Evolutionary conservation across 768 basidiomycete genomes (phyloP).

Genomic region (Rhizopogon vulgaris): DNA sequence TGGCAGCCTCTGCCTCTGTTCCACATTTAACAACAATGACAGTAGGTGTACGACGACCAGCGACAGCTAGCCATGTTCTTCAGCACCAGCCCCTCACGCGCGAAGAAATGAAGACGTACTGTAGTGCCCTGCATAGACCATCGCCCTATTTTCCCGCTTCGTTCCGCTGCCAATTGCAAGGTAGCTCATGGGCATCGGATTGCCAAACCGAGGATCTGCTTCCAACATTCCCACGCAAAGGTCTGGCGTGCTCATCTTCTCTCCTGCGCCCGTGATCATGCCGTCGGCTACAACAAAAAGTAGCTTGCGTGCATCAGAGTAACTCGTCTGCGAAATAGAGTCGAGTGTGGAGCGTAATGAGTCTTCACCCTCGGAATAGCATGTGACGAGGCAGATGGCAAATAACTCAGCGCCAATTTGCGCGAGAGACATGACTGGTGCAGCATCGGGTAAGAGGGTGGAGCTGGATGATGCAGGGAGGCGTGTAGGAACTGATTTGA

Average conservation of each 20-base stretch:
- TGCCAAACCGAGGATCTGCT: constrained; percentile 92
- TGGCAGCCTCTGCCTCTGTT: constrained; percentile 72
- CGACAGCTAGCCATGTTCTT: constrained; percentile 44
- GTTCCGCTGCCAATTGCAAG: constrained; percentile 83
- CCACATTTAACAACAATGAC: constrained; percentile 96
- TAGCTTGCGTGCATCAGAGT: constrained; percentile 89
- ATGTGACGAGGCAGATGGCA: constrained; percentile 92
- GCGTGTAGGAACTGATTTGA: constrained; percentile 42
- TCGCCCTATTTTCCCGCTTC: constrained; percentile 89
- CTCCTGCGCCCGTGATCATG: constrained; percentile 97
- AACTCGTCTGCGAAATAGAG: constrained; percentile 84
- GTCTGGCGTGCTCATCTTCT: constrained; percentile 94
- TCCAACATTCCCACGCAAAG: constrained; percentile 90
- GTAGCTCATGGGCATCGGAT: constrained; percentile 93
- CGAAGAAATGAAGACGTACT: constrained; percentile 46
- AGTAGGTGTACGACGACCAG: constrained; percentile 88
- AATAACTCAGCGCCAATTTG: constrained; percentile 95
- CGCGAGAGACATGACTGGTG: constrained; percentile 64
- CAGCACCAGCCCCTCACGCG: background rate
- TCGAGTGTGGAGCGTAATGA: constrained; percentile 89
- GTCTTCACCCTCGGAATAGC: constrained; percentile 96
- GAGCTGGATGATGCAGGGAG: constrained; percentile 47
- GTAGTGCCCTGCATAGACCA: constrained; percentile 99
- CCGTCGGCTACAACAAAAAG: constrained; percentile 95
- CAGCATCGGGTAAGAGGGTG: constrained; percentile 43